Base-by-base conservation (phyloP, 129 eudicot genomes). In the carrot (Daucus carota) region DNA sequence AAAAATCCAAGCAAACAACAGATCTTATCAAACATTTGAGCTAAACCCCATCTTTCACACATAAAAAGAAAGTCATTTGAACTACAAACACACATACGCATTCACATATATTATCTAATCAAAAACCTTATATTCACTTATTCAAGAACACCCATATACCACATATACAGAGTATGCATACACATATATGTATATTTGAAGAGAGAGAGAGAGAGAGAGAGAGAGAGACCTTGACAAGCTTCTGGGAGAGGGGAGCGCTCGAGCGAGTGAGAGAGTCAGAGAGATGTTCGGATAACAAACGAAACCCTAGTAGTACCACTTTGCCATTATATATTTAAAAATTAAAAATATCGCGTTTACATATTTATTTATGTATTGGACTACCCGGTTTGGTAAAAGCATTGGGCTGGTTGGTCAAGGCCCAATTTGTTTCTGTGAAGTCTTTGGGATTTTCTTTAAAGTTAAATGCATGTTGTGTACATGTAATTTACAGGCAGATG, bases 271-370 rank as follows among this genome's bases (percentile, higher is more conserved):
- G 2, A 52, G 66, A 59, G 66, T 11, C 9, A 60, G 36, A 26
- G 68, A 54, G 20, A 60, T n/a, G 65, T 63, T 63, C 29, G 70
- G 70, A 63, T 63, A 63, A 63, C 70, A 63, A 63, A 29, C 14
- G 70, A 29, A 63, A 63, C 70, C 70, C 70, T 63, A 63, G 40
- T n/a, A 36, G 3, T 57, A 57, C 29, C 29, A 31, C 40, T 63
- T 12, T 29, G 9, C 38, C 22, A 28, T 63, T 12, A 26, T 63
- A 26, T 63, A 62, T 62, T 28, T 3, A 26, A 26, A 29, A 11
- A 17, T 18, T 52, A 63, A 28, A 29, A 14, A 2, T 24, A 0
- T 26, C 5, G 40, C 40, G 40, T 2, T 1, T 20, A 52, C 4
- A 22, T 22, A 60, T 1, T n/a, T 8, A 2, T 5, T 10, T 16